These are phyloP conservation scores for Gossypioides kirkii DNA, from an alignment of 345 rosid genomes.

Conservation along the genomic window DNA sequence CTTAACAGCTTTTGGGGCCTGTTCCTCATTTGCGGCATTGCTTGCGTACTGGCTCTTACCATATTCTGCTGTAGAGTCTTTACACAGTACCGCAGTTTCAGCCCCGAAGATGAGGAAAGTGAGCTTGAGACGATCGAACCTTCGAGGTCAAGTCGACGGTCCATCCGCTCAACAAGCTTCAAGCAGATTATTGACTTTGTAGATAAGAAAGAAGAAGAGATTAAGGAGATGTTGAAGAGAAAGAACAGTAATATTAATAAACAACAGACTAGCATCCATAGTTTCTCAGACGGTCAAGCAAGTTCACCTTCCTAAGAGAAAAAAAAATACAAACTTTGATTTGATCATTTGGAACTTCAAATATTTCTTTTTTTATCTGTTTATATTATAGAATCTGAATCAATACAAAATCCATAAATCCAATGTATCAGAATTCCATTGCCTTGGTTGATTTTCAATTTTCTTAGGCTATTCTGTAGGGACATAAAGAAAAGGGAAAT, in stretches of 20 bases:
- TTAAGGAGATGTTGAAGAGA: conserved; percentile 49
- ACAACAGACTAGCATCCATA: conserved; percentile 28
- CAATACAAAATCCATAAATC: not conserved
- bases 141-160: conserved; percentile 31
- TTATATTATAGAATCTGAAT: not conserved
- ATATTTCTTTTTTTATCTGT: not conserved
- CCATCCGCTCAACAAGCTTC: conserved; percentile 36
- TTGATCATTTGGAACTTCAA: not conserved
- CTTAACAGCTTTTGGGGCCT: conserved; percentile 86
- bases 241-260: conserved; percentile 31
- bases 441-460: not conserved
- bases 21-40: conserved; percentile 67
- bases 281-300: conserved; percentile 26
- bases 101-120: conserved; percentile 32
- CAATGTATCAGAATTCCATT: too few species aligned
- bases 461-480: too few species aligned
- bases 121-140: conserved; percentile 42
- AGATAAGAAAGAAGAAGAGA: conserved; percentile 54
- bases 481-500: not conserved
- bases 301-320: not conserved
- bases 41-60: conserved; percentile 51
- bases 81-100: conserved; percentile 54
- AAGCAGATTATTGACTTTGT: conserved; percentile 45
- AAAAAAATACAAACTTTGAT: not conserved
- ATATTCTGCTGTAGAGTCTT: conserved; percentile 49